Conservation (phyloP, 1,139 yeast genomes). For the Protomyces lactucae-debilis region DNA sequence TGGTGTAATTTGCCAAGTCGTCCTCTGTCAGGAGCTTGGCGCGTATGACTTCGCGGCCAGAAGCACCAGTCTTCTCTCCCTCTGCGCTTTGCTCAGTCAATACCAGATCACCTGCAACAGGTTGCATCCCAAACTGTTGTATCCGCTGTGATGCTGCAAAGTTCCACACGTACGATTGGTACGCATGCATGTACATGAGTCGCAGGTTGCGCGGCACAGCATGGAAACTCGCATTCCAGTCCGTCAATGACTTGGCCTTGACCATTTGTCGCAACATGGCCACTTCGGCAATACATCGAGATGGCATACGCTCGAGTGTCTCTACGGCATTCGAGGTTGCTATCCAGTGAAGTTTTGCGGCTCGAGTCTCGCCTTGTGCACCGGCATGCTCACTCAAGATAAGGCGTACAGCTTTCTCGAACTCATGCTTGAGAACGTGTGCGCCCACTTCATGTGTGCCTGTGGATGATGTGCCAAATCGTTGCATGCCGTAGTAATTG, state of each 20-base stretch:
- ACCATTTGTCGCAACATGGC: slow-evolving; percentile 59
- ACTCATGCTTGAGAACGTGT: slow-evolving; percentile 62
- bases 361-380: slow-evolving; percentile 30
- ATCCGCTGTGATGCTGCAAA: slow-evolving; percentile 73
- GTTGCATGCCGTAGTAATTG: slow-evolving; percentile 93
- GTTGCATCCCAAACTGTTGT: slow-evolving; percentile 60
- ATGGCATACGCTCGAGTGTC: slow-evolving; percentile 75
- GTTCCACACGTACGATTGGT: slow-evolving; percentile 95
- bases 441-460: slow-evolving; percentile 86
- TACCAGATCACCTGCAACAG: slow-evolving; percentile 81
- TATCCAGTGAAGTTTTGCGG: slow-evolving; percentile 58
- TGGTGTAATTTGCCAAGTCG: slow-evolving; percentile 53
- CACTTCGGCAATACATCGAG: slow-evolving; percentile 78
- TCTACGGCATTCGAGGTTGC: slow-evolving; percentile 60
- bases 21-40: slow-evolving; percentile 70
- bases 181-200: slow-evolving; percentile 95
- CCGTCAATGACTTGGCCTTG: slow-evolving; percentile 42
- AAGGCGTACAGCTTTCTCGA: slow-evolving; percentile 73
- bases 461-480: slow-evolving; percentile 91
- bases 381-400: slow-evolving; percentile 83
- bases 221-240: slow-evolving; percentile 67
- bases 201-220: slow-evolving; percentile 80
- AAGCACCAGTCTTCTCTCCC: slow-evolving; percentile 35
- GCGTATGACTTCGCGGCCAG: slow-evolving; percentile 29
- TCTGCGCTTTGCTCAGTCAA: slow-evolving; percentile 35